phyloP scores from a whole-genome alignment of 768 basidiomycete species.

The Pleurotus djamor region DNA sequence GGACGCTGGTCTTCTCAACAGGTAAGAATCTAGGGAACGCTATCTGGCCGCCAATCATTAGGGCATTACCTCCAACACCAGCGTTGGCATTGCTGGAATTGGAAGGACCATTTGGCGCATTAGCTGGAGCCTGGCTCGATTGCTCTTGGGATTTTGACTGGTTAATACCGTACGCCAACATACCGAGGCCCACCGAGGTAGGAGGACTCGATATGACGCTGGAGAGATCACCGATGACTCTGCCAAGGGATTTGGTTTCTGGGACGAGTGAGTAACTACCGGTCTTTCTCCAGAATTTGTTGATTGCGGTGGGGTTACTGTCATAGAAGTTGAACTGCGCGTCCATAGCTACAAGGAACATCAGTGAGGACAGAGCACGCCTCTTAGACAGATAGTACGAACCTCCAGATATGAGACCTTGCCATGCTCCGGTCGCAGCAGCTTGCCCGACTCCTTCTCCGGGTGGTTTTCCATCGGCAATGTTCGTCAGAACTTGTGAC shows the following conservation, averaged over 20 bases:
- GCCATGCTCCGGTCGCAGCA: slow-evolving; percentile 4
- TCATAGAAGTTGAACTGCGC: neutral
- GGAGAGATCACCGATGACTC: neutral
- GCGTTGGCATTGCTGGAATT: neutral
- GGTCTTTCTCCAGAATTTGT: neutral
- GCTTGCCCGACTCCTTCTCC: slow-evolving; percentile 1
- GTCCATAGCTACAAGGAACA: neutral
- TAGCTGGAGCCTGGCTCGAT: neutral
- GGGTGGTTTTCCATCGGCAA: neutral
- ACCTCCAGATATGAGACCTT: neutral
- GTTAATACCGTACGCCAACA: neutral
- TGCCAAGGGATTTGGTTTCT: neutral
- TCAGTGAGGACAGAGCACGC: neutral
- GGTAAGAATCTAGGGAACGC: neutral
- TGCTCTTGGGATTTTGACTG: neutral
- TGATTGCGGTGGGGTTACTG: neutral
- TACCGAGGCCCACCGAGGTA: neutral
- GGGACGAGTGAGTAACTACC: neutral
- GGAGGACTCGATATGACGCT: neutral
- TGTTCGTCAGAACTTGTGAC: neutral
- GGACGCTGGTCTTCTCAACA: neutral
- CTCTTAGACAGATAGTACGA: neutral
- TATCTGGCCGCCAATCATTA: neutral
- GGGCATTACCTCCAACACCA: neutral
- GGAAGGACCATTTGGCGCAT: neutral